phyloP scores from a whole-genome alignment of 2,329 filamentous ascomycete species.

The Uncinocarpus reesii region DNA sequence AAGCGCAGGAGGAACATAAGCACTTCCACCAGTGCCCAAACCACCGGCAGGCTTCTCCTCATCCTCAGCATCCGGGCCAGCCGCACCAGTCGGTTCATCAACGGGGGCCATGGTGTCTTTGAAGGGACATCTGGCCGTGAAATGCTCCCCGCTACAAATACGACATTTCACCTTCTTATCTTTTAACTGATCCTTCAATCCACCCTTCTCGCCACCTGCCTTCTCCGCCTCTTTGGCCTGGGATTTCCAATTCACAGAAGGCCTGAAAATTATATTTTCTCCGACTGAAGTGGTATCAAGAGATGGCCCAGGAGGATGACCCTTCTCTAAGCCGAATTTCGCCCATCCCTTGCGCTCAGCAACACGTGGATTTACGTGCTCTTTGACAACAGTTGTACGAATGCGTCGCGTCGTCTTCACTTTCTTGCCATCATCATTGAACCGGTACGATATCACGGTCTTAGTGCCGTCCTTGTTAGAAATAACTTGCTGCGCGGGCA shows the following conservation, averaged over 20 bases:
- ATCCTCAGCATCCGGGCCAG: slow-evolving; percentile 41
- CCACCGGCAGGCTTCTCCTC: slow-evolving; percentile 42
- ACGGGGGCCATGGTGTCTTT: slow-evolving; percentile 94
- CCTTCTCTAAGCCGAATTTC: slow-evolving; percentile 87
- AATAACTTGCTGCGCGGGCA: slow-evolving; percentile 79
- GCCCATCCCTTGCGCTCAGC: slow-evolving; percentile 86
- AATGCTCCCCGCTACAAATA: slow-evolving; percentile 98
- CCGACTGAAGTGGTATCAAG: slow-evolving; percentile 84
- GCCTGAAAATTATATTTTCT: slow-evolving; percentile 97
- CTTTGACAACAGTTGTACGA: slow-evolving; percentile 80
- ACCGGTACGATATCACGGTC: slow-evolving; percentile 79
- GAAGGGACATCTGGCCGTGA: slow-evolving; percentile 97
- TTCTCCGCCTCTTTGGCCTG: slow-evolving; percentile 62
- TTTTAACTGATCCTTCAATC: slow-evolving; percentile 63
- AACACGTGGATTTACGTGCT: slow-evolving; percentile 91
- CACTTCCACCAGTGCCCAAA: slow-evolving; percentile 57
- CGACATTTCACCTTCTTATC: slow-evolving; percentile 99
- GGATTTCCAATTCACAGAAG: slow-evolving; percentile 87
- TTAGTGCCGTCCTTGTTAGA: slow-evolving; percentile 98
- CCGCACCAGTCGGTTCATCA: slow-evolving; percentile 34
- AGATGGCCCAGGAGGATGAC: slow-evolving; percentile 71
- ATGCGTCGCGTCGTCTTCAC: slow-evolving; percentile 96
- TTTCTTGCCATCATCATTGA: slow-evolving; percentile 89
- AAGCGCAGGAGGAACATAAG: slow-evolving; percentile 90
- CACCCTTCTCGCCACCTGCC: slow-evolving; percentile 46